Percentiles rank a stretch among this genome's conserved stretches.
Evolutionary conservation across 345 rosid species (phyloP).

Genomic region (rapeseed (Brassica napus)): DNA sequence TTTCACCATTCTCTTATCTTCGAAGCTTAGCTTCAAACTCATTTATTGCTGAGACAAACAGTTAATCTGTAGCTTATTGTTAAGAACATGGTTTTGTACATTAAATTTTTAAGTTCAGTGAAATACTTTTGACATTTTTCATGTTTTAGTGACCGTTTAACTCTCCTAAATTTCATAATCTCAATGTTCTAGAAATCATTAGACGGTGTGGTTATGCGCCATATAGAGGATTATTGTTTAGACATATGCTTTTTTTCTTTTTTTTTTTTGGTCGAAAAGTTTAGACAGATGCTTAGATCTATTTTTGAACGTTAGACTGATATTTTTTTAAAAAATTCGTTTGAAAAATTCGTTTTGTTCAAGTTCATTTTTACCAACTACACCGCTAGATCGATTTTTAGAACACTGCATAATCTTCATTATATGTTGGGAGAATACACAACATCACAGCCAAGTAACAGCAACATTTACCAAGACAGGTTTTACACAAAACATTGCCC

Average conservation of each 20-base stretch:
- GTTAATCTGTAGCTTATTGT: constrained; percentile 6
- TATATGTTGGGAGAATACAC: neutral
- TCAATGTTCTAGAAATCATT: no score
- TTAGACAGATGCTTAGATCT: no score
- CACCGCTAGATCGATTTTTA: no score
- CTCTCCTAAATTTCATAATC: neutral
- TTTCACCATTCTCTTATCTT: constrained; percentile 29
- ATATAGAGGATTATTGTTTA: no score
- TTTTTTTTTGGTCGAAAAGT: no score
- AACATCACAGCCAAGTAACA: neutral
- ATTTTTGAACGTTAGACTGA: no score
- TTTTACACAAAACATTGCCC: neutral
- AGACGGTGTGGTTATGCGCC: no score
- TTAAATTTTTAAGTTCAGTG: constrained; percentile 19
- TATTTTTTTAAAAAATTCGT: no score
- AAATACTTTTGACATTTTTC: neutral
- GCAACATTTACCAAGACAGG: neutral
- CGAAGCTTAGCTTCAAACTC: constrained; percentile 5
- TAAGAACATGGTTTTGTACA: constrained; percentile 24
- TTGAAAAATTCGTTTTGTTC: no score
- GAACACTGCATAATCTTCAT: neutral
- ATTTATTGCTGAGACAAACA: constrained; percentile 32
- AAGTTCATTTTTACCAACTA: no score
- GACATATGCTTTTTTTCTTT: no score
- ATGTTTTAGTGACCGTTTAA: neutral